Base-by-base conservation (phyloP, 208 protist genomes). In the Trypanosoma platydactyli region DNA sequence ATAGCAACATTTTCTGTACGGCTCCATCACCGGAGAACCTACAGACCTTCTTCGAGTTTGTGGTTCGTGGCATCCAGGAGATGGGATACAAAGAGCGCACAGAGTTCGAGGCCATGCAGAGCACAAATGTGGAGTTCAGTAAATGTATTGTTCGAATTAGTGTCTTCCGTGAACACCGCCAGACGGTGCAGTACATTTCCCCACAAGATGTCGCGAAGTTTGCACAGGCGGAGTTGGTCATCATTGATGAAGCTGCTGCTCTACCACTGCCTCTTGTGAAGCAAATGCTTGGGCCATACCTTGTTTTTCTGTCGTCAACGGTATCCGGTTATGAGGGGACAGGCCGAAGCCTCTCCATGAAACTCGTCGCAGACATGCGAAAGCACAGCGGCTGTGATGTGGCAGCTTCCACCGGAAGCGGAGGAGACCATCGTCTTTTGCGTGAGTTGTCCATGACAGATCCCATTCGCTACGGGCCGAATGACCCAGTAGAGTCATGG, bases 231-330 rank as follows among this genome's bases (percentile, higher is more conserved):
- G 97, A 99, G 81, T 75, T 99, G n/a, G 76, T 99, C 3, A 97
- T 99, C 11, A 98, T 99, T 60, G 99, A 99, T 79, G 99, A 99
- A 81, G 99, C 99, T 0, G 99, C 99, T 9, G 99, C 99, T 16
- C 99, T 99, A 38, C 99, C 99, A 6, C 88, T 99, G 25, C 94
- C 97, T 22, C 70, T 99, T 13, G 98, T 99, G 40, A 88, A 97
- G 51, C 83, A 89, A 59, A 92, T 99, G 56, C 61, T 99, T 3
- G 98, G 98, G 1, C 86, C 97, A 7, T 99, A 99, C 75, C 85
- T 99, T n/a, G 92, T 99, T 33, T 99, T 99, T 60, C 78, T 99
- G 29, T 96, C 98, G 0, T 99, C 98, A 5, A 99, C 99, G 22
- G 91, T 99, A 48, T 99, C 98, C 54, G 99, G 99, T 49, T 99